A percentile compares a stretch with the other conserved stretches of the same genome.
These are phyloP conservation scores for Metschnikowia continentalis DNA, from an alignment of 805 yeast genomes.

Conservation along the genomic window DNA sequence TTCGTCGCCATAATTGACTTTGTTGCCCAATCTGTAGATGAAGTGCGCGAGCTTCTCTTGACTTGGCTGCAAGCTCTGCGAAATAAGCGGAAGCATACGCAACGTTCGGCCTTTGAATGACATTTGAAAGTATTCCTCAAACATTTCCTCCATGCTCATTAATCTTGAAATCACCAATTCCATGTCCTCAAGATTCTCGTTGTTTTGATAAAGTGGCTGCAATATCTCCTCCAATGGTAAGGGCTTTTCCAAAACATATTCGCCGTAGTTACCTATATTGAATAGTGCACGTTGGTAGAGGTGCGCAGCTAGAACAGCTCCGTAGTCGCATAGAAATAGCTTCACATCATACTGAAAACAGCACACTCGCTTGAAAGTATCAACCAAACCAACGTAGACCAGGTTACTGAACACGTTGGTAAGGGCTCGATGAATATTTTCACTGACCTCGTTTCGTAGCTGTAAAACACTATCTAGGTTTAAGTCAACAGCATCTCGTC, in stretches of 20 bases:
- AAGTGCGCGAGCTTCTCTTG: constrained; percentile 63
- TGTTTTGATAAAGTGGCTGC: constrained; percentile 29
- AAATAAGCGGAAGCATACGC: constrained; percentile 59
- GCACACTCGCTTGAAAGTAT: constrained; percentile 60
- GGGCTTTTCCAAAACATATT: constrained; percentile 22
- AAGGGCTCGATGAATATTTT: constrained; percentile 44
- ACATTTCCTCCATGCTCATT: constrained; percentile 65
- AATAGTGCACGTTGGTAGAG: constrained; percentile 78
- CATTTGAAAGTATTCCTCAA: constrained; percentile 65
- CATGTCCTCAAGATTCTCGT: constrained; percentile 15
- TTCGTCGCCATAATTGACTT: constrained; percentile 66
- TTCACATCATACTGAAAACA: constrained; percentile 84
- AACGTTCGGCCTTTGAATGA: constrained; percentile 35
- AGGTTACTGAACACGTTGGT: constrained; percentile 67
- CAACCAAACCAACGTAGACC: constrained; percentile 80
- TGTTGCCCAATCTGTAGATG: constrained; percentile 54
- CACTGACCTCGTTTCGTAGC: constrained; percentile 50
- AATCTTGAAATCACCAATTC: constrained; percentile 19
- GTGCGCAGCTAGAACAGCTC: constrained; percentile 58
- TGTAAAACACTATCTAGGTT: constrained; percentile 55
- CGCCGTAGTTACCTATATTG: constrained; percentile 81
- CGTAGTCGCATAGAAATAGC: constrained; percentile 77
- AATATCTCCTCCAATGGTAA: constrained; percentile 31
- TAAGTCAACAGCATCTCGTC: constrained; percentile 35
- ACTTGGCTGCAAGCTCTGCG: constrained; percentile 61